phyloP scores from a whole-genome alignment of 768 basidiomycete genomes.

The Boletales sp. region DNA sequence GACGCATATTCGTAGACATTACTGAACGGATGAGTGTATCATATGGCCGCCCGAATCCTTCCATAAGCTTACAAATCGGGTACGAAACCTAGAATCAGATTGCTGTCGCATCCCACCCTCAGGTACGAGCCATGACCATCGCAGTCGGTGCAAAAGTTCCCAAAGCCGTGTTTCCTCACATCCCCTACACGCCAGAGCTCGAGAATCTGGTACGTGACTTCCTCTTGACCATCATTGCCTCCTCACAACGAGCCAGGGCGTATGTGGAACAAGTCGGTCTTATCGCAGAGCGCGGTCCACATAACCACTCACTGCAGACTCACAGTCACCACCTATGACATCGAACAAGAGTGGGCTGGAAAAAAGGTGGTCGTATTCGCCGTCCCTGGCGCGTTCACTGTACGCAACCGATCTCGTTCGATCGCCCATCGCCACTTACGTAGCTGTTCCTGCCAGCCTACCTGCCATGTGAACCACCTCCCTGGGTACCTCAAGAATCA shows the following conservation, averaged over 20 bases:
- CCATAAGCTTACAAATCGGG: too few relatives aligned
- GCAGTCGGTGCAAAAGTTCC: conserved; percentile 53
- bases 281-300: neutral
- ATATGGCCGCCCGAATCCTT: too few relatives aligned
- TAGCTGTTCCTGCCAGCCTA: conserved; percentile 26
- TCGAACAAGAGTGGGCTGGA: conserved; percentile 63
- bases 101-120: too few relatives aligned
- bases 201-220: conserved; percentile 49
- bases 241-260: conserved; percentile 29
- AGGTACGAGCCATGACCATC: conserved; percentile 27
- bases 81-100: too few relatives aligned
- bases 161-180: conserved; percentile 41
- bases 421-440: neutral
- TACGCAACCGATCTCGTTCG: conserved; percentile 30
- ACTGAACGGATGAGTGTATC: too few relatives aligned
- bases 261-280: conserved; percentile 64
- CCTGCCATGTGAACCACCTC: conserved; percentile 42
- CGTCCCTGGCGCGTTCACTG: conserved; percentile 81
- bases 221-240: neutral
- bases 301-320: neutral
- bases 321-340: conserved; percentile 51
- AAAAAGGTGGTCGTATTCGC: conserved; percentile 80
- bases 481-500: conserved; percentile 45
- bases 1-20: too few relatives aligned
- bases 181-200: conserved; percentile 61